These are phyloP conservation scores for Scedosporium dehoogii DNA, from an alignment of 2,329 filamentous ascomycete genomes.

Conservation along the genomic window DNA sequence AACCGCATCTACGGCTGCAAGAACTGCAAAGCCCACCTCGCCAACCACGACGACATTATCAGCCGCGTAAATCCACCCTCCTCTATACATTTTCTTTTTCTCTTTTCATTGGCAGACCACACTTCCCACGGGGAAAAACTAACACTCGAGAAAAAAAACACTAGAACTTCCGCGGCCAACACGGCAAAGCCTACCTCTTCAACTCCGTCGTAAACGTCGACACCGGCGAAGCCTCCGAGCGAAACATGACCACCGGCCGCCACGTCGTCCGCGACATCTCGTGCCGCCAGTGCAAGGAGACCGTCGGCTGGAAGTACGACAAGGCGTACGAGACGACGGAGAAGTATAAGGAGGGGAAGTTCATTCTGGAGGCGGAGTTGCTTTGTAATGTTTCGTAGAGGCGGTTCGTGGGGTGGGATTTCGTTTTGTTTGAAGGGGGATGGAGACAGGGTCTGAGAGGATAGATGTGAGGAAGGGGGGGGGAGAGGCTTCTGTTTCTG, in stretches of 20 bases:
- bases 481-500: not conserved
- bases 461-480: too few species aligned
- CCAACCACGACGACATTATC: constrained; percentile 93
- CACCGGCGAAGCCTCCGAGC: constrained; percentile 74
- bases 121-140: too few species aligned
- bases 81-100: too few species aligned
- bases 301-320: constrained; percentile 98
- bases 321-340: constrained; percentile 86
- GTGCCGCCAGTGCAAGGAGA: constrained; percentile 84
- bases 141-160: not conserved
- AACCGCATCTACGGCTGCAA: constrained; percentile 88
- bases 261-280: constrained; percentile 90
- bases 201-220: constrained; percentile 87
- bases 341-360: constrained; percentile 99
- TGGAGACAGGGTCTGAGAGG: not conserved
- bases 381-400: constrained; percentile 63
- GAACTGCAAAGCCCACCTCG: constrained; percentile 88
- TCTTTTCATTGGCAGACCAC: too few species aligned
- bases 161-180: constrained; percentile 97
- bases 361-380: constrained; percentile 86
- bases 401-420: not conserved
- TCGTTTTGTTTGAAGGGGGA: not conserved
- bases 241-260: constrained; percentile 94
- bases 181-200: constrained; percentile 97
- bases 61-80: constrained; percentile 57